Evolutionary conservation across 192 early-diverging fungal species (phyloP).

Genomic region (Podila epigama): DNA sequence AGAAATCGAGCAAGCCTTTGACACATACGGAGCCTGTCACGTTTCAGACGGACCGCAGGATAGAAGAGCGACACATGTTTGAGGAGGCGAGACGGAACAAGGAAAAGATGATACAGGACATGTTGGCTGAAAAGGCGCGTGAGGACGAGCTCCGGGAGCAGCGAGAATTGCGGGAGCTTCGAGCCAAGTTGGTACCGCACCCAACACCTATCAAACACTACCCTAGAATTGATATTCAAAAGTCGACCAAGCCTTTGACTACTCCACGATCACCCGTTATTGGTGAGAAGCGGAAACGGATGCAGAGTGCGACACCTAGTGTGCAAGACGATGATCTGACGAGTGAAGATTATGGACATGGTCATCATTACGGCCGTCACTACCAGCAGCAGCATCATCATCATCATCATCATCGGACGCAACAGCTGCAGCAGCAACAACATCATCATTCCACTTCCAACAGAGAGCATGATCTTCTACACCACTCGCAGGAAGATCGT

Average conservation of each 20-base stretch:
- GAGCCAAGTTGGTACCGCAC: constrained; percentile 14
- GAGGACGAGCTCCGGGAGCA: constrained; percentile 28
- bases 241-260: constrained; percentile 21
- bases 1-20: constrained; percentile 60
- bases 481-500: constrained; percentile 5
- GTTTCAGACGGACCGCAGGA: constrained; percentile 59
- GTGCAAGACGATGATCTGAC: background rate
- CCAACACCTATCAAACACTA: constrained; percentile 35
- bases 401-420: background rate
- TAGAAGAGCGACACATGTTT: constrained; percentile 62
- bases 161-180: constrained; percentile 18
- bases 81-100: constrained; percentile 53
- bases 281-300: constrained; percentile 38
- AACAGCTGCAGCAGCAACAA: background rate
- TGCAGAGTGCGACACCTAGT: constrained; percentile 9
- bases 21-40: constrained; percentile 58
- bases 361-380: background rate
- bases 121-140: constrained; percentile 22
- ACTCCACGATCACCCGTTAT: constrained; percentile 29
- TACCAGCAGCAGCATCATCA: background rate
- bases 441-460: background rate
- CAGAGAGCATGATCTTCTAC: background rate
- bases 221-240: constrained; percentile 36
- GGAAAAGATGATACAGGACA: constrained; percentile 18
- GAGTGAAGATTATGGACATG: background rate